Evolutionary conservation across 305 asterid genomes (phyloP), one percentile per base, ranked within the genome.

Genomic region (Fraxinus platypoda): DNA sequence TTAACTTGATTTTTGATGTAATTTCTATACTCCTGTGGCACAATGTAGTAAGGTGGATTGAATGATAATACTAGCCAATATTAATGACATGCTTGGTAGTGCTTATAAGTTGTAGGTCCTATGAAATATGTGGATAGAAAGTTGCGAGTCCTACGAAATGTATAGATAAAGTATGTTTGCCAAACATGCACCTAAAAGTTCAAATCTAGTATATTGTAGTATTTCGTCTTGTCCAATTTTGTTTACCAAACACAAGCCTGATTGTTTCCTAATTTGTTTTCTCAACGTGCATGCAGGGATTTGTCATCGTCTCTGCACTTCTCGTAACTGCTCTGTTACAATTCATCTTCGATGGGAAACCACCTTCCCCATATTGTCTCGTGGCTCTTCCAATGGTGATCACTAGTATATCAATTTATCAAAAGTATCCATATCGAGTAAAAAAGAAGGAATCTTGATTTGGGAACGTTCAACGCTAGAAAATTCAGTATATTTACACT

Each of bases 251-350:
- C 9, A 30, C 23, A 21, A 70, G 75, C 41, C 19, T 30, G 11
- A 12, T 70, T 30, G 75, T 13, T 15, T 30, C 43, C 25, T 28
- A 6, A 35, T 73, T 71, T 78, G 30, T 64, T 78, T 43, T 76
- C 26, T 82, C 33, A 1, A 35, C 37, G 41, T 85, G 76, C 23
- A 75, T 80, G 84, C 92, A 95, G 99, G 99, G 98, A 68, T 95
- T 95, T 85, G 95, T 94, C 30, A 94, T 93, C 57, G 99, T 95
- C 57, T 94, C 98, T 78, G 99, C 99, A 31, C 97, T 94, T 80
- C 89, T 93, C 28, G 99, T 94, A 74, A 95, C 99, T 13, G 98
- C 99, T 46, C 84, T 95, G 86, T 88, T 93, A 41, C 99, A 95
- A 84, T 91, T 84, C 86, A 74, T 93, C 79, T 94, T 94, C 34